These are phyloP conservation scores for Pulicaria dysenterica DNA, from an alignment of 129 eudicot genomes.

Conservation along the genomic window DNA sequence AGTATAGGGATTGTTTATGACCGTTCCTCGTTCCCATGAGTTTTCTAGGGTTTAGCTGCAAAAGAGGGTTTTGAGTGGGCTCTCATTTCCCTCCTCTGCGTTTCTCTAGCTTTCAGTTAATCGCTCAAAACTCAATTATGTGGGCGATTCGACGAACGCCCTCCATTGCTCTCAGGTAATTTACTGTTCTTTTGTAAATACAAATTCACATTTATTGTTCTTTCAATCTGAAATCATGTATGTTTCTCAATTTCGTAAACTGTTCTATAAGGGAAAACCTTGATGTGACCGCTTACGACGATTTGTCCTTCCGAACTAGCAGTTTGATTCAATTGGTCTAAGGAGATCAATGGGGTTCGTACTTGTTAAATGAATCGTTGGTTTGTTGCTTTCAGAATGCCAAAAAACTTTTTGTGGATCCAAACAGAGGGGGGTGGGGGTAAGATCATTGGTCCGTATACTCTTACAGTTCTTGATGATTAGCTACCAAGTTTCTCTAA, in stretches of 20 bases:
- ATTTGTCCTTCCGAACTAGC: constrained; percentile 4
- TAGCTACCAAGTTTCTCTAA: no score
- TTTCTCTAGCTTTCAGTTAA: constrained; percentile 15
- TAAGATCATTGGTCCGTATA: not conserved
- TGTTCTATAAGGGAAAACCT: not conserved
- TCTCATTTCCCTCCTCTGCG: constrained; percentile 4
- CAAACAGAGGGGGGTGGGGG: not conserved
- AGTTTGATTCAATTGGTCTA: constrained; percentile 3
- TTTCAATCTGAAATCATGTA: not conserved
- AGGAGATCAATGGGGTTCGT: not conserved
- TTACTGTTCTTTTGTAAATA: not conserved
- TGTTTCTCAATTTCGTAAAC: constrained; percentile 10
- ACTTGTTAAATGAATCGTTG: not conserved
- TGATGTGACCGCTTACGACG: not conserved
- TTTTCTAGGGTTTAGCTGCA: constrained; percentile 40
- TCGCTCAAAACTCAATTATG: constrained; percentile 22
- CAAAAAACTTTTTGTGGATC: not conserved
- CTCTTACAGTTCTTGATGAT: no score
- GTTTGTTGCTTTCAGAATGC: not conserved
- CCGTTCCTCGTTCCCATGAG: no score
- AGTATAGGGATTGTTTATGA: no score
- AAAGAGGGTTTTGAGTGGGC: constrained; percentile 32
- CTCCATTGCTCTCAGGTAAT: constrained; percentile 29
- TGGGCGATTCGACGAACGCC: constrained; percentile 35
- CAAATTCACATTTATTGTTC: not conserved